phyloP scores from a whole-genome alignment of 73 alveolate genomes.

The Durusdinium trenchii region DNA sequence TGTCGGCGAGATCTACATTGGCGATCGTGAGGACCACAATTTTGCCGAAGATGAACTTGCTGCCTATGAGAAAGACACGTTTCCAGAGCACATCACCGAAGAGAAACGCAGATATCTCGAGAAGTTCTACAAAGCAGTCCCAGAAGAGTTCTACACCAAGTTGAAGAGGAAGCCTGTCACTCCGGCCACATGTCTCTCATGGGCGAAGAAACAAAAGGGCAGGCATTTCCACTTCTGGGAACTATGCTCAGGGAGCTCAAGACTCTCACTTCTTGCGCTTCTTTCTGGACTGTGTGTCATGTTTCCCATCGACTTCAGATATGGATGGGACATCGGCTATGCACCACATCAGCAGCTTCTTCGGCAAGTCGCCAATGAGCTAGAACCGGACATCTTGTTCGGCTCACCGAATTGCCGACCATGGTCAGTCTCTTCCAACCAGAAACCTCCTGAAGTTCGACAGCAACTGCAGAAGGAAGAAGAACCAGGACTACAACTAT shows the following conservation, averaged over 20 bases:
- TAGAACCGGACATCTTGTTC: background rate
- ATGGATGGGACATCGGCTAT: constrained; percentile 1
- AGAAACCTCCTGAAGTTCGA: background rate
- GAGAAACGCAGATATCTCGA: background rate
- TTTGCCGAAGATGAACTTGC: background rate
- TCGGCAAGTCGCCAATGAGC: background rate
- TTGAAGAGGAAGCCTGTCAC: background rate
- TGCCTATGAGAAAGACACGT: background rate
- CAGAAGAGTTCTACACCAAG: background rate
- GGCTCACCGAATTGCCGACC: background rate
- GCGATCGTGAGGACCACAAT: background rate
- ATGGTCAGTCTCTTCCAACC: background rate
- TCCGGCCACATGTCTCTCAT: background rate
- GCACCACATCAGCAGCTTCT: background rate
- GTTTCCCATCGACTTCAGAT: background rate
- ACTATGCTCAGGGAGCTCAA: background rate
- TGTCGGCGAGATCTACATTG: background rate
- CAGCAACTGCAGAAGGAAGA: background rate
- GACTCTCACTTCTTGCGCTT: background rate
- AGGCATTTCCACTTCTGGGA: background rate
- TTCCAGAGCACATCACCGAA: background rate
- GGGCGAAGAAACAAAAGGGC: background rate
- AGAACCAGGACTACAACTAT: background rate
- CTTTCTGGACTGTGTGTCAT: background rate
- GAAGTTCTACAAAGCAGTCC: background rate